A percentile compares a stretch with the other conserved stretches of the same genome.
These are phyloP conservation scores for Oehlia diaphana DNA, from an alignment of 192 early-diverging fungal genomes.

Conservation along the genomic window DNA sequence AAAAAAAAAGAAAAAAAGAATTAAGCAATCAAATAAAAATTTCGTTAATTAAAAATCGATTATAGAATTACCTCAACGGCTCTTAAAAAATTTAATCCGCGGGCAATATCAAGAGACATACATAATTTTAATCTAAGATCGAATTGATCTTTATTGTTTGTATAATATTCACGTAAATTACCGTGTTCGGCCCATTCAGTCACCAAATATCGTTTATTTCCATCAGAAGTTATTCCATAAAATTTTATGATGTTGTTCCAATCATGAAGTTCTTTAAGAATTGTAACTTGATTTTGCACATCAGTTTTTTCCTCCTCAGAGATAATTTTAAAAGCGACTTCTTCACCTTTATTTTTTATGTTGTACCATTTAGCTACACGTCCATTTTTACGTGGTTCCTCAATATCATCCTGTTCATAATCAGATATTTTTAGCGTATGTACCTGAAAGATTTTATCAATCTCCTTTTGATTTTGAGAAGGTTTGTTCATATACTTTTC, in stretches of 20 bases:
- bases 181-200: constrained; percentile 26
- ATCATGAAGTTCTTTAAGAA: neutral
- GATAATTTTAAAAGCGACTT: neutral
- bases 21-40: no score
- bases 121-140: neutral
- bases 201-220: neutral
- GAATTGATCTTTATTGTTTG: neutral
- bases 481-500: no score
- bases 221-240: neutral
- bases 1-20: no score
- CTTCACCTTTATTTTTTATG: neutral
- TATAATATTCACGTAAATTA: neutral
- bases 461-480: no score
- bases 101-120: constrained; percentile 19
- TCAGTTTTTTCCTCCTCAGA: neutral
- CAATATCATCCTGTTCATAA: no score
- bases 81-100: constrained; percentile 14
- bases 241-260: constrained; percentile 16
- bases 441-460: no score
- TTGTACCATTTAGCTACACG: neutral
- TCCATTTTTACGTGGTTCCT: no score
- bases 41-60: no score
- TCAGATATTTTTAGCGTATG: no score
- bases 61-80: no score
- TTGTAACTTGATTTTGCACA: neutral